These are phyloP conservation scores for Geotrichum ghanense DNA, from an alignment of 805 yeast species.

Conservation along the genomic window DNA sequence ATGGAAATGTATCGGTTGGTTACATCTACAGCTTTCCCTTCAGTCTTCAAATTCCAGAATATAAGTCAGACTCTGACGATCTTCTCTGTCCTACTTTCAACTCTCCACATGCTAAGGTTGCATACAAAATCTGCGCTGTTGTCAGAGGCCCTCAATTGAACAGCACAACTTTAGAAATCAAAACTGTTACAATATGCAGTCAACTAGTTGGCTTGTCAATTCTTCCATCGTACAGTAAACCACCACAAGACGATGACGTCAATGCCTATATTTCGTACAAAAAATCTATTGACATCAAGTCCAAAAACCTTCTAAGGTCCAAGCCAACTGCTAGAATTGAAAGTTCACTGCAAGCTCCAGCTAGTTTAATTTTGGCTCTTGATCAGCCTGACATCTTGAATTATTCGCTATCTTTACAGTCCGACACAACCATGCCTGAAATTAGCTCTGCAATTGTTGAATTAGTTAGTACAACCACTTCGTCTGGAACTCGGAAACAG, in stretches of 20 bases:
- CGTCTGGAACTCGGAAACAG: not conserved
- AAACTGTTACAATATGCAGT: not conserved
- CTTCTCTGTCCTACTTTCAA: not conserved
- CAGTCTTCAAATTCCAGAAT: not conserved
- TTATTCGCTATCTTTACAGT: not conserved
- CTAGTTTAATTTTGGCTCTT: not conserved
- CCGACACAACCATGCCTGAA: not conserved
- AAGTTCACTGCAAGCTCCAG: not conserved
- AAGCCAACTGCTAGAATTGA: not conserved
- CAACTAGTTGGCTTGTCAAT: not conserved
- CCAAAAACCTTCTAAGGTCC: not conserved
- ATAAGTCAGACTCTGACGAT: not conserved
- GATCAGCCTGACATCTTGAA: not conserved
- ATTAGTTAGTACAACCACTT: not conserved
- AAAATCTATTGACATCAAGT: not conserved
- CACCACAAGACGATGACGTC: not conserved
- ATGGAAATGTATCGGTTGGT: not conserved
- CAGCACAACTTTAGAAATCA: not conserved
- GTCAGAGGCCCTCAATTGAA: not conserved
- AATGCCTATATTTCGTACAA: not conserved
- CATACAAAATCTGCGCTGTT: not conserved
- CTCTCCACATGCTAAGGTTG: not conserved
- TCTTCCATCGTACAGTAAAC: not conserved
- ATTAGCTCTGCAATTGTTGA: not conserved
- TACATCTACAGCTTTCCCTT: not conserved